Conservation (phyloP, 2,329 filamentous ascomycete genomes). For the Elsinoe fawcettii region DNA sequence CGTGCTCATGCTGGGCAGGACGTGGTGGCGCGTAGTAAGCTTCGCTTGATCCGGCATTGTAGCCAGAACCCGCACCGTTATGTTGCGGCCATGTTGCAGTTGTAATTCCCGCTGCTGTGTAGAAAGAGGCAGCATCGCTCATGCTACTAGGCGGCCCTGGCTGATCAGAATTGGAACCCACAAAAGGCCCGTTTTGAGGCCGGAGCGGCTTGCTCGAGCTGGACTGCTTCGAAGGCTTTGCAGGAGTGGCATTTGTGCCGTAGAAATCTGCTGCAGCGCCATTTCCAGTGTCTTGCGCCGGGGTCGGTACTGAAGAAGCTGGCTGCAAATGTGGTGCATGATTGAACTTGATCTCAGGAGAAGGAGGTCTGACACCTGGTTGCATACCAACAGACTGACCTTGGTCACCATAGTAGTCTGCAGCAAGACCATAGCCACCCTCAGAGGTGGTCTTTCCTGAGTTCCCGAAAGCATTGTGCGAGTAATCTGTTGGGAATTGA, state of each 20-base stretch:
- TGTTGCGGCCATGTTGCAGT: constrained; percentile 18
- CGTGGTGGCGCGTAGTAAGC: constrained; percentile 16
- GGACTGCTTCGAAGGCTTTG: constrained; percentile 37
- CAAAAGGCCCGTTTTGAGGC: constrained; percentile 19
- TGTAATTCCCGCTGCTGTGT: constrained; percentile 16
- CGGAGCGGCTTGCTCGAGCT: constrained; percentile 32
- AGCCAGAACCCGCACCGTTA: neutral
- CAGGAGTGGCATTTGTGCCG: constrained; percentile 19
- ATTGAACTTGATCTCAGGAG: constrained; percentile 45
- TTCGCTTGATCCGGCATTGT: constrained; percentile 14
- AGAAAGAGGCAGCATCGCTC: constrained; percentile 23
- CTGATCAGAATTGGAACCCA: constrained; percentile 38
- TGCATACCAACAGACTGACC: constrained; percentile 53
- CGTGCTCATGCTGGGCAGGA: constrained; percentile 4
- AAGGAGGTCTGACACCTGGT: constrained; percentile 50
- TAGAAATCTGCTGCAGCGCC: constrained; percentile 55
- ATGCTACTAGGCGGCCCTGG: constrained; percentile 29
- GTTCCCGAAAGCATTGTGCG: constrained; percentile 38
- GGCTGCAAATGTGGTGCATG: constrained; percentile 48
- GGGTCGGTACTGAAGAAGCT: constrained; percentile 44
- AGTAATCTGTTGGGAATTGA: constrained; percentile 42
- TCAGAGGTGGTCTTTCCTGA: constrained; percentile 25
- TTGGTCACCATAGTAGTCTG: constrained; percentile 55
- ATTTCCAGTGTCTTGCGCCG: constrained; percentile 52
- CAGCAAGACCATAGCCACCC: constrained; percentile 44